These are phyloP conservation scores for Pseudogymnoascus sp. DNA, from an alignment of 2,329 filamentous ascomycete genomes.

Conservation along the genomic window DNA sequence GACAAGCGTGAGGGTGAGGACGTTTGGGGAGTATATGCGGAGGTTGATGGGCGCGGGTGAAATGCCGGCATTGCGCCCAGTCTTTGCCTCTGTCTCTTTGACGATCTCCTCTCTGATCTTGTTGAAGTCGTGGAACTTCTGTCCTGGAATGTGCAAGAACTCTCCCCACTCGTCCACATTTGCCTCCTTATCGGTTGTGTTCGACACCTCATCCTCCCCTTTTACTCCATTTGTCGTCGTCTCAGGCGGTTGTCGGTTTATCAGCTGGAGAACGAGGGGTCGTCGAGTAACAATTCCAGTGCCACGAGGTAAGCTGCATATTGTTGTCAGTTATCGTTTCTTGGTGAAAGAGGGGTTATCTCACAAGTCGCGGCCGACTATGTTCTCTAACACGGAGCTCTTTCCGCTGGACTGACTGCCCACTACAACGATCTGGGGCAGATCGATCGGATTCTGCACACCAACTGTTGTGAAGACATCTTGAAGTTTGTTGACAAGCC, in stretches of 20 bases:
- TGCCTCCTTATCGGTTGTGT: conserved; percentile 73
- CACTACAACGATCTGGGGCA: conserved; percentile 96
- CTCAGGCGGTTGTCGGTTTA: conserved; percentile 69
- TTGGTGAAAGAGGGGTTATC: conserved; percentile 34
- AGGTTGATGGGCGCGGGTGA: conserved; percentile 96
- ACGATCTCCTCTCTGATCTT: conserved; percentile 98
- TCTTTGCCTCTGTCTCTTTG: conserved; percentile 92
- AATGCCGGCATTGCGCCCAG: conserved; percentile 92
- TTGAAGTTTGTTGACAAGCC: conserved; percentile 96
- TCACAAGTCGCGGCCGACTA: conserved; percentile 97
- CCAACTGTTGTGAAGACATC: conserved; percentile 99
- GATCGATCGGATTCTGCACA: conserved; percentile 97
- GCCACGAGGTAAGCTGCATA: conserved; percentile 78
- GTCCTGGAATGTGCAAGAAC: conserved; percentile 93
- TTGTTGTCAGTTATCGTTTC: conserved; percentile 25
- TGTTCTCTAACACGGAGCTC: conserved; percentile 98
- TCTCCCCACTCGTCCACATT: conserved; percentile 98
- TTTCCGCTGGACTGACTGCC: conserved; percentile 99
- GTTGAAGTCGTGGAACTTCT: conserved; percentile 97
- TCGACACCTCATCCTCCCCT: conserved; percentile 55
- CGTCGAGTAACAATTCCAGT: conserved; percentile 95
- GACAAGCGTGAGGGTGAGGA: conserved; percentile 91
- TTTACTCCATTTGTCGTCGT: conserved; percentile 66
- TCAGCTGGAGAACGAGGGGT: conserved; percentile 93
- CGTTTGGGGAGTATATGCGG: conserved; percentile 96